Conservation (phyloP, 495 filamentous ascomycete species). For the Penicillium paradoxum region DNA sequence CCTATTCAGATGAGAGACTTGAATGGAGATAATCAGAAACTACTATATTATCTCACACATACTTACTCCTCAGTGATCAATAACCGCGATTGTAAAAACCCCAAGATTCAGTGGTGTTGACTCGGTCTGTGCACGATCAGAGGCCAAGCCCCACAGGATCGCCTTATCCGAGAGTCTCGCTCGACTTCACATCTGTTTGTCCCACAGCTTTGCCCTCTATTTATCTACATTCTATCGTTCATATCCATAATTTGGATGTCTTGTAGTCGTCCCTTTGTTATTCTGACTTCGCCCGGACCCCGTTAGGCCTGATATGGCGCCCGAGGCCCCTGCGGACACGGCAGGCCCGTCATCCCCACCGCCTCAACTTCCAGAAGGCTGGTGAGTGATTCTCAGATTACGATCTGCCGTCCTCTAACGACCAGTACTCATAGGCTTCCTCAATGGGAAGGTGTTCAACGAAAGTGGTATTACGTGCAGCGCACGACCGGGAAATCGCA, state of each 20-base stretch:
- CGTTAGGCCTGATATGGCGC: slow-evolving; percentile 16
- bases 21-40: neutral
- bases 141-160: slow-evolving; percentile 25
- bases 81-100: no score
- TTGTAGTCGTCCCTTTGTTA: neutral
- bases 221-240: neutral
- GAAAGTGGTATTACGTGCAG: slow-evolving; percentile 79
- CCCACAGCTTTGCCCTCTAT: neutral
- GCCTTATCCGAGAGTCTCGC: slow-evolving; percentile 8
- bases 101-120: no score
- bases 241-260: neutral
- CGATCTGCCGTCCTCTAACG: neutral
- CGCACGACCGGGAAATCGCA: slow-evolving; percentile 68
- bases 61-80: neutral
- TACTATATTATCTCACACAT: no score
- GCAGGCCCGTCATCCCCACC: slow-evolving; percentile 68
- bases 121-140: slow-evolving; percentile 20
- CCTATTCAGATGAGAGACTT: neutral
- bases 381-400: slow-evolving; percentile 38
- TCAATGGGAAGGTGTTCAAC: slow-evolving; percentile 70
- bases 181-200: neutral
- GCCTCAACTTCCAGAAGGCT: slow-evolving; percentile 65
- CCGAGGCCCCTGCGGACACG: slow-evolving; percentile 52
- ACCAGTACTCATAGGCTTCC: slow-evolving; percentile 50
- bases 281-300: neutral